Base-by-base conservation (phyloP, 2,329 filamentous ascomycete genomes). In the Fusarium falciforme region DNA sequence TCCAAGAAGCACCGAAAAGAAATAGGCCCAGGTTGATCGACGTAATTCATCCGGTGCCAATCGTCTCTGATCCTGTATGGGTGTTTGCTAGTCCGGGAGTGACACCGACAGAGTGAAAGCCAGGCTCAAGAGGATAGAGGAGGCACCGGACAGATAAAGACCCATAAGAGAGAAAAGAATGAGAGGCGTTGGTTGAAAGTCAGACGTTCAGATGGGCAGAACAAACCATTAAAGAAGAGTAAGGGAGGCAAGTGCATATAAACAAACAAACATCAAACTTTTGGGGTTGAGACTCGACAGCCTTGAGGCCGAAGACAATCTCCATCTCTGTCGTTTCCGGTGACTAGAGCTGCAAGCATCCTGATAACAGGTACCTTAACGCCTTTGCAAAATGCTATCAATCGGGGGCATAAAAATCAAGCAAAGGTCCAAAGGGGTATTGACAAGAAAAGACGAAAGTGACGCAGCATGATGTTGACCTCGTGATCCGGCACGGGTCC, bases 321-420 rank as follows among this genome's bases (percentile, higher is more conserved):
- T 63, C 64, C 61, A 54, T 68, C 20, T 72, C 69, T 64, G 66
- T 68, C 70, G 49, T 70, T 64, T 63, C 62, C 62, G 58, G 33
- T 68, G 55, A 58, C 67, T 40, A 47, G 61, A 52, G 52, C 55
- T 59, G 38, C 49, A 57, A 57, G 49, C 47, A 57, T 57, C 55
- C 58, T 58, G 67, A 31, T 63, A 42, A 44, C 71, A 59, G 57
- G 61, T 70, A 61, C 59, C 60, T 54, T 69, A 70, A 77, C 70
- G 73, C 73, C 74, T 52, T 72, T 64, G 64, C 62, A 64, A 61
- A 64, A 75, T 76, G 74, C 66, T 67, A 60, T 68, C 60, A 70
- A 68, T 61, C 65, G 68, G 63, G 62, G 44, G 35, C 33, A 22
- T 64, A 29, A 44, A 67, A 61, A 60, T 29, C 40, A 16, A 62